A percentile compares a stretch with the other conserved stretches of the same genome.
phyloP scores from a whole-genome alignment of 768 basidiomycete species.

The Lentinula lateritia region DNA sequence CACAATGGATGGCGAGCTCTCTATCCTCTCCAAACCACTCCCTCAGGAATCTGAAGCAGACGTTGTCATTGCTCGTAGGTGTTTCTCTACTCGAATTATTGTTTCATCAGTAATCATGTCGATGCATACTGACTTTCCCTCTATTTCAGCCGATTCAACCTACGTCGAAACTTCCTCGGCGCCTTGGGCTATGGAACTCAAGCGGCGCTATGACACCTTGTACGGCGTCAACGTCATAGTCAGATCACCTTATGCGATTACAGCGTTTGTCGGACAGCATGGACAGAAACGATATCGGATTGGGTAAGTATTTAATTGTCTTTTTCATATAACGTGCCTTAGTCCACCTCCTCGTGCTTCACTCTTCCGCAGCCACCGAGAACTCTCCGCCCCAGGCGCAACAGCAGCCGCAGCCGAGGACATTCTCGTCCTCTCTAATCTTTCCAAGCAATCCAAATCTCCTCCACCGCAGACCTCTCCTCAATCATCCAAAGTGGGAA shows the following conservation, averaged over 20 bases:
- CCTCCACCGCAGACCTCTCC: constrained; percentile 29
- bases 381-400: constrained; percentile 54
- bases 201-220: constrained; percentile 66
- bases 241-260: constrained; percentile 77
- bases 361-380: constrained; percentile 41
- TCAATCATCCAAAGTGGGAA: constrained; percentile 32
- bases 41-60: constrained; percentile 50
- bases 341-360: neutral
- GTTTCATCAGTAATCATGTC: constrained; percentile 11
- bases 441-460: neutral
- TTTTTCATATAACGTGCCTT: neutral
- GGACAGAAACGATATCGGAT: constrained; percentile 75
- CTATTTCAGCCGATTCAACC: constrained; percentile 55
- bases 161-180: constrained; percentile 81
- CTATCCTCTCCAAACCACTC: constrained; percentile 18
- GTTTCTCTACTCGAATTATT: neutral
- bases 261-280: constrained; percentile 77
- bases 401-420: constrained; percentile 45
- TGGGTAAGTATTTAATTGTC: constrained; percentile 44
- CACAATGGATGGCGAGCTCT: neutral
- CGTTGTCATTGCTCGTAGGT: constrained; percentile 53
- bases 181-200: constrained; percentile 69
- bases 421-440: neutral
- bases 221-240: constrained; percentile 61
- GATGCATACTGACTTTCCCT: neutral